Base-by-base conservation (phyloP, 306 rosid species). In the Aeschynomene evenia region DNA sequence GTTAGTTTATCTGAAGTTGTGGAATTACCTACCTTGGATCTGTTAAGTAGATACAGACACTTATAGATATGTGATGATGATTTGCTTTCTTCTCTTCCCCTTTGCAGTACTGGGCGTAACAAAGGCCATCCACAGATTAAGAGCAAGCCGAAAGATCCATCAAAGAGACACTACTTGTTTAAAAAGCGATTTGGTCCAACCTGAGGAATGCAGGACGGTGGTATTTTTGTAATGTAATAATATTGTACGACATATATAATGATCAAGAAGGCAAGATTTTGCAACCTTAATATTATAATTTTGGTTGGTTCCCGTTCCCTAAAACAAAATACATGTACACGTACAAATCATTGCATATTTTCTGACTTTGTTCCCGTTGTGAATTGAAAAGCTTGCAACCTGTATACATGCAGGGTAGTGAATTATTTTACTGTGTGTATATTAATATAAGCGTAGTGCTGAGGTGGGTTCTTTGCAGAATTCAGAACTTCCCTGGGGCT, bases 101-200 rank as follows among this genome's bases (percentile, higher is more conserved):
- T n/a, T 7, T 45, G 67, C 89, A 91, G 96, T 71, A 87, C 91
- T 18, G 90, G 91, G 37, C 83, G 77, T 43, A 71, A 40, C 50
- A 84, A 73, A 60, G 85, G 84, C 16, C 91, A 87, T 58, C 86
- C 77, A 54, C 94, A 79, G 82, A 37, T 89, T 33, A 91, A 91
- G 88, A 83, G 87, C 75, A 89, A 89, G 85, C 96, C 98, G 13
- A 92, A 87, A 82, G 98, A 92, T 73, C 98, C 96, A 4, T 15
- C 96, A 3, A 92, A 81, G 89, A 85, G 96, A 55, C 98, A 92
- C 77, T 16, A 54, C 36, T 72, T 92, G 60, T 89, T 92, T 56
- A 87, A 81, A 75, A 83, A 48, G 54, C 88, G 98, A 59, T 92
- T 46, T 48, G 70, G 83, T 45, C 20, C 83, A 77, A 68, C 26